Evolutionary conservation across 495 filamentous ascomycete species (phyloP), one percentile per base, ranked within the genome.

Genomic region (Melanomma pulvis-pyrius): DNA sequence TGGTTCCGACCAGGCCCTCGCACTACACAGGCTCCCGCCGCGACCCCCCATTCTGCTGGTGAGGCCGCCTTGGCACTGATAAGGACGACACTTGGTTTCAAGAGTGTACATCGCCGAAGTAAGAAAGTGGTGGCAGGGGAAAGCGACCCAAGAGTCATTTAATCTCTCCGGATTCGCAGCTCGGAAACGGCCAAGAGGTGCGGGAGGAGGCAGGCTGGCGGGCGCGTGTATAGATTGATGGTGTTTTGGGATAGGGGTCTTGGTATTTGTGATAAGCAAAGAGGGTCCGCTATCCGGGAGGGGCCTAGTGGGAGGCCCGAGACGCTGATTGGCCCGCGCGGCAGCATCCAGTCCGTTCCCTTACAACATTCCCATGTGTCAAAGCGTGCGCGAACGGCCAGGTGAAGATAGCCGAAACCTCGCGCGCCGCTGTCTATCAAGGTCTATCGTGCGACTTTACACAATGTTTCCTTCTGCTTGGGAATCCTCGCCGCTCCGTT

Each of bases 11-110:
- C 32, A 6, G 32, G 13, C 30, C 21, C 25, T 39, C 59, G 8
- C 30, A 54, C 46, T 63, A 30, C 60, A 63, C 60, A 46, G 7
- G 49, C 46, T 63, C 49, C 50, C 61, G 29, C 36, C 26, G 34
- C 24, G 11, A 49, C 54, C 54, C 61, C 63, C 63, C 39, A 59
- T 32, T 54, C 52, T 13, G 51, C 19, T 26, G 44, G 5, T 53
- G 19, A 46, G 21, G 57, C 65, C 65, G 56, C 56, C 65, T 68
- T 68, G 65, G 65, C 65, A 61, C 57, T 61, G 65, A 68, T 68
- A 68, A 68, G 65, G 22, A 53, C 9, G 54, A 39, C 32, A 57
- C 21, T 57, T 29, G 30, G 54, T 57, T 57, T 57, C 30, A 46
- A 41, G 21, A 12, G 32, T 32, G 59, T 34, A 6, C 15, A 52